Conservation (phyloP, 331 rosid genomes). For the Arachis monticola region DNA sequence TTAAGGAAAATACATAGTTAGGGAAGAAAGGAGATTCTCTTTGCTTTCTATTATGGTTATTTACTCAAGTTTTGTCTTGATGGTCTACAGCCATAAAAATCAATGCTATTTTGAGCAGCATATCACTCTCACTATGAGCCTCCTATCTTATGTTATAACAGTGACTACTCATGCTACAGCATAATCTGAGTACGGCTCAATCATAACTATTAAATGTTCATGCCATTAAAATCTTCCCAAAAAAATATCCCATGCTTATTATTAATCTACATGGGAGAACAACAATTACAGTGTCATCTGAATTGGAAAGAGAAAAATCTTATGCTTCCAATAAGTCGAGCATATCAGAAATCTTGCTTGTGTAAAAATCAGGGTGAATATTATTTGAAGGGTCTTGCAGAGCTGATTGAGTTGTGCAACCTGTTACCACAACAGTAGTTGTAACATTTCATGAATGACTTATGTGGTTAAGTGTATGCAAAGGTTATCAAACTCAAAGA, state of each 20-base stretch:
- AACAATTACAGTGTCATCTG: not conserved
- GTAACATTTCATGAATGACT: constrained; percentile 27
- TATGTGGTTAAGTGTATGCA: not conserved
- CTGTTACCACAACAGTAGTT: constrained; percentile 45
- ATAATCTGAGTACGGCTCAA: not conserved
- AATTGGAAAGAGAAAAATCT: constrained; percentile 19
- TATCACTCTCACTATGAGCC: not conserved
- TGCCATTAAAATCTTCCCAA: constrained; percentile 3
- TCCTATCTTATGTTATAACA: not conserved
- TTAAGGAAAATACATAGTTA: not conserved
- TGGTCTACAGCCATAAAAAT: not conserved
- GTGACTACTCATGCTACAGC: not conserved
- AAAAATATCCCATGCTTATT: constrained; percentile 4
- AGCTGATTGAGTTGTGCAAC: constrained; percentile 63
- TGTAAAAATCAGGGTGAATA: constrained; percentile 75
- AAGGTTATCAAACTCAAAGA: too few species aligned
- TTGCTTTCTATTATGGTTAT: not conserved
- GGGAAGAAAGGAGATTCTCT: not conserved
- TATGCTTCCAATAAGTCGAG: constrained; percentile 52
- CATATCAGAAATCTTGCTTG: constrained; percentile 70
- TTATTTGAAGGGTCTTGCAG: constrained; percentile 75
- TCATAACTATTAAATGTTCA: not conserved
- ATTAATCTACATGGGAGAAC: not conserved
- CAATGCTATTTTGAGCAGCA: not conserved
- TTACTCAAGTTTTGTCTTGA: not conserved